Evolutionary conservation across 2,329 filamentous ascomycete genomes (phyloP).

Genomic region (Claviceps sp.): DNA sequence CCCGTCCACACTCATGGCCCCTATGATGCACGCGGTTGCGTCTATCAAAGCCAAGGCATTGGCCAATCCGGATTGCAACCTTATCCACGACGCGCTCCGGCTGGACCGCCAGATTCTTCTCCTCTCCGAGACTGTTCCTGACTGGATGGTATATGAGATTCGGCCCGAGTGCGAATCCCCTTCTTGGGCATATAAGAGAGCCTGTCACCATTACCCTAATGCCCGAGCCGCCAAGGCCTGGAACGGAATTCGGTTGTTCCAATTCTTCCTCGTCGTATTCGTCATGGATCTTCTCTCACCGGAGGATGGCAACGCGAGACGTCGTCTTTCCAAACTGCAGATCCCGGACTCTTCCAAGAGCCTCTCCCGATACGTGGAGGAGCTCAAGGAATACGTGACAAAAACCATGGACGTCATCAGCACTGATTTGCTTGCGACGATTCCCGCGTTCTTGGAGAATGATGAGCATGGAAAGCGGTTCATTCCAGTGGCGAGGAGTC

Average conservation of each 20-base stretch:
- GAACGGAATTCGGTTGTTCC: neutral
- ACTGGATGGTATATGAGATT: slow-evolving; percentile 3
- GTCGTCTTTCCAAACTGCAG: neutral
- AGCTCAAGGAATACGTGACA: slow-evolving; percentile 3
- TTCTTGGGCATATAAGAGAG: slow-evolving; percentile 7
- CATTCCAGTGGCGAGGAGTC: slow-evolving; percentile 10
- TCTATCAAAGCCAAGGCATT: slow-evolving; percentile 7
- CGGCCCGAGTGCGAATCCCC: slow-evolving; percentile 1
- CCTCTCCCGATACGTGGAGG: neutral
- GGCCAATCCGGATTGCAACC: neutral
- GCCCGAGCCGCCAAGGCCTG: slow-evolving; percentile 5
- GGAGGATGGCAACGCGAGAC: neutral
- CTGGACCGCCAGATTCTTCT: slow-evolving; percentile 9
- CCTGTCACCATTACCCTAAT: slow-evolving; percentile 10
- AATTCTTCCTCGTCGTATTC: neutral
- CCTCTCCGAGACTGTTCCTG: neutral
- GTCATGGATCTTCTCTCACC: neutral
- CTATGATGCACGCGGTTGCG: neutral
- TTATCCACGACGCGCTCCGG: slow-evolving; percentile 10
- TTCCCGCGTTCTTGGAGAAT: slow-evolving; percentile 8
- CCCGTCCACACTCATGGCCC: neutral
- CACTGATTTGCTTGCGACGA: slow-evolving; percentile 11
- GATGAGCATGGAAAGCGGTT: slow-evolving; percentile 7
- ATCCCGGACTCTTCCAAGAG: slow-evolving; percentile 1
- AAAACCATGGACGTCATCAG: slow-evolving; percentile 9